A percentile compares a stretch with the other conserved stretches of the same genome.
Conservation (phyloP, 176 grass and related monocot genomes). For the Urochloa ruziziensis region DNA sequence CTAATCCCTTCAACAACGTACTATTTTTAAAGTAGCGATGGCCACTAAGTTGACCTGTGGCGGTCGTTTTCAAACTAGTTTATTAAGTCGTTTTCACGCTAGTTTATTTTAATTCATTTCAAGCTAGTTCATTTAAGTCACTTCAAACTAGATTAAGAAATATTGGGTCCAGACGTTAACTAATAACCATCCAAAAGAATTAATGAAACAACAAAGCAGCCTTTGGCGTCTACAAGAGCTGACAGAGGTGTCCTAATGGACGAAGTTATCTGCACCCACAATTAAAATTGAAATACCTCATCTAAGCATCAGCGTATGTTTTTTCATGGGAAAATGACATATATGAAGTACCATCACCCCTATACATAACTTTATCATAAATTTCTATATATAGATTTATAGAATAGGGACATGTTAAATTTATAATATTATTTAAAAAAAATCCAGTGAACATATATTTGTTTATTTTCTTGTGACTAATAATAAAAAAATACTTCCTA, state of each 20-base stretch:
- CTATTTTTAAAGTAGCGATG: slow-evolving; percentile 9
- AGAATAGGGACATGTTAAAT: background rate
- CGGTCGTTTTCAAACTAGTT: background rate
- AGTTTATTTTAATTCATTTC: background rate
- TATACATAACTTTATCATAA: background rate
- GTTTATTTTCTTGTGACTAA: background rate
- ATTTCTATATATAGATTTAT: background rate
- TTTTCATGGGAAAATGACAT: background rate
- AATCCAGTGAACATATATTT: background rate
- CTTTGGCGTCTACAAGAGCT: slow-evolving; percentile 8
- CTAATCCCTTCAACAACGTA: background rate
- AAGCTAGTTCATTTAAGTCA: background rate
- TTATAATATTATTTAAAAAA: background rate
- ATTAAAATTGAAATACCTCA: background rate
- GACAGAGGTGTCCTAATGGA: background rate
- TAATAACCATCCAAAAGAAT: background rate
- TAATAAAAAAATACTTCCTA: background rate
- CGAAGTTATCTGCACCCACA: background rate
- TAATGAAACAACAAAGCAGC: background rate
- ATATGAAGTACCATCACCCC: background rate
- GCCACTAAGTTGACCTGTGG: slow-evolving; percentile 22
- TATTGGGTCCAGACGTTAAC: background rate
- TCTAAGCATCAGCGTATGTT: no score
- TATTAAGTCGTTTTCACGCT: background rate
- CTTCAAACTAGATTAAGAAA: background rate